Base-by-base conservation (phyloP, 495 filamentous ascomycete species). In the Tirmania nivea region DNA sequence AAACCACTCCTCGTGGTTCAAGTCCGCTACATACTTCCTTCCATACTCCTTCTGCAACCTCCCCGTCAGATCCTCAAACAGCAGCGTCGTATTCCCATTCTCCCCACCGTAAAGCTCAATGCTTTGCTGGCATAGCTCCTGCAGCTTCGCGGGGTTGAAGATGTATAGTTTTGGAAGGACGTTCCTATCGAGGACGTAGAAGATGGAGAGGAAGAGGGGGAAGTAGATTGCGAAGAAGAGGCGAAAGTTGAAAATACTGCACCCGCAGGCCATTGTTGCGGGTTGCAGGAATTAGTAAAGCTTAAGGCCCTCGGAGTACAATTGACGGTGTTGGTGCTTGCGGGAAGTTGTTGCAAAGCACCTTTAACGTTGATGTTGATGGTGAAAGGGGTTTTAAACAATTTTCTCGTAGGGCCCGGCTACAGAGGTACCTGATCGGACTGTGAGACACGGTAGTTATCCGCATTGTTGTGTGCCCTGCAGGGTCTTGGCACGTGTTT, bases 81-180 rank as follows among this genome's bases (percentile, higher is more conserved):
- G 17, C 39, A 52, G 71, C 73, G 61, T 89, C 80, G 70, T 72
- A 12, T 19, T 50, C 6, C 11, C 48, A 77, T 57, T 76, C 64
- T 86, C 77, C 58, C 84, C 80, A 56, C 79, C 81, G 62, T 86
- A 74, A 12, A 70, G 66, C n/a, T 60, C 68, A 58, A 92, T 78
- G 21, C 75, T 77, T 55, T 75, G 71, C 65, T 75, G 66, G 16
- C 79, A 73, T 12, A 89, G 70, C 48, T 80, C 76, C 58, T 83
- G 74, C 57, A 92, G 72, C 52, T 86, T 73, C 37, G 68, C 69
- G 3, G 74, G 73, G 35, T 76, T 65, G 67, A 92, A 87, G 67
- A 88, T 76, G 73, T 84, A 89, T 72, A 86, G 83, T 52, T 68
- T 72, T 51, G 83, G 75, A 25, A 88, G 73, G 60, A 79, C 75